Base-by-base conservation (phyloP, 768 basidiomycete species). In the Harrya chromipes region DNA sequence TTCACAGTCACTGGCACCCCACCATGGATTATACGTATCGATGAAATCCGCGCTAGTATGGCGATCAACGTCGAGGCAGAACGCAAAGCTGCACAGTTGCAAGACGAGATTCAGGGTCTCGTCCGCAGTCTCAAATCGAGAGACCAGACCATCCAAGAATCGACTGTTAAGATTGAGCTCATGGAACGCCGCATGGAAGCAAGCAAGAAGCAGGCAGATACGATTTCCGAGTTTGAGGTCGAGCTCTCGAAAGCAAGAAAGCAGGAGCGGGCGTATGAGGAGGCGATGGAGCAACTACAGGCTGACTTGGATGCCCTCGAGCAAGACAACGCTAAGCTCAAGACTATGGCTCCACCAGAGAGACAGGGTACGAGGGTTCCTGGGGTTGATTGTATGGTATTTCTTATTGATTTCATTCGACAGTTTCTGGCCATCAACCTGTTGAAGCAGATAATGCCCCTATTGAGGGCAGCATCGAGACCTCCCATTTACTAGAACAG, bases 141-240 rank as follows among this genome's bases (percentile, higher is more conserved):
- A 70, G 97, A 98, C 54, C 93, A 97, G 74, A 78, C 70, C 21
- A 84, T 92, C 31, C 93, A 97, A 66, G 97, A 98, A 62, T 76
- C 84, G 5, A 73, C 75, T 3, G 94, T 97, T 47, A 97, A 94
- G 75, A 92, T 97, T 49, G 92, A 97, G 65, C 77, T 94, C 13
- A 89, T 98, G 82, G 94, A 97, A 64, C 83, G 94, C 40, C 81
- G 93, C 27, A 84, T 94, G 77, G 94, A 98, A 64, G 80, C 84
- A 2, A 85, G 84, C 53, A 94, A 92, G 78, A 91, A 87, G 66
- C 91, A 95, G 70, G 84, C 86, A 4, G 95, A 97, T 48, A 72
- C 79, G 7, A 87, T 97, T 44, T 67, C 74, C 13, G 87, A 91
- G 52, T 80, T 98, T 17, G 94, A 97, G 70, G 70, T 64, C 27